These are phyloP conservation scores for Basipetospora chlamydospora DNA, from an alignment of 2,329 filamentous ascomycete species.

Conservation along the genomic window DNA sequence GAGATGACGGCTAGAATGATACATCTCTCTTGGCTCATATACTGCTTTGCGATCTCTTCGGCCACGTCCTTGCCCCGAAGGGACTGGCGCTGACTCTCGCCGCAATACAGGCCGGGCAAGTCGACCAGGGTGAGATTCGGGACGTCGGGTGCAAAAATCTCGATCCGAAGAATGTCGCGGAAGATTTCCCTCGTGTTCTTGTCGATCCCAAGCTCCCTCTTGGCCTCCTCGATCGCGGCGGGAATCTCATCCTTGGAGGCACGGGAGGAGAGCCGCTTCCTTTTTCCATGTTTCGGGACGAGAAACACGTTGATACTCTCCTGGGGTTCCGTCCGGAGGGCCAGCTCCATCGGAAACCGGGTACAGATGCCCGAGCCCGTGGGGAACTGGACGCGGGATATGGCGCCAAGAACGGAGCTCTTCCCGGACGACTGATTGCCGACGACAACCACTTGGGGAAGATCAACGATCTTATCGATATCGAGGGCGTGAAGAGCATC, in stretches of 20 bases:
- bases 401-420: slow-evolving; percentile 49
- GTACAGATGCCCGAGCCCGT: slow-evolving; percentile 44
- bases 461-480: slow-evolving; percentile 21
- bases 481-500: slow-evolving; percentile 22
- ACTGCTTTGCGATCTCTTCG: slow-evolving; percentile 30
- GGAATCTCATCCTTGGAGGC: slow-evolving; percentile 15
- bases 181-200: slow-evolving; percentile 23
- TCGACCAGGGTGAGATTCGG: slow-evolving; percentile 44
- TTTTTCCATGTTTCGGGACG: slow-evolving; percentile 15
- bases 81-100: slow-evolving; percentile 30
- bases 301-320: slow-evolving; percentile 19
- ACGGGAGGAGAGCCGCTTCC: slow-evolving; percentile 7
- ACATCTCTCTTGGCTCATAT: slow-evolving; percentile 40
- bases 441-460: slow-evolving; percentile 39
- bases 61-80: slow-evolving; percentile 29
- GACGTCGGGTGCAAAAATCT: slow-evolving; percentile 29
- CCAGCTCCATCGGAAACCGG: slow-evolving; percentile 46
- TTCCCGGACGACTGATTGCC: slow-evolving; percentile 51
- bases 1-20: slow-evolving; percentile 47
- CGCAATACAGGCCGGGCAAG: slow-evolving; percentile 39
- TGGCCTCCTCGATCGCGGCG: slow-evolving; percentile 24
- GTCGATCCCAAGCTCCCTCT: slow-evolving; percentile 32
- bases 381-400: slow-evolving; percentile 47
- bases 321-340: slow-evolving; percentile 30
- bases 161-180: slow-evolving; percentile 30